Evolutionary conservation across 2,329 filamentous ascomycete genomes (phyloP).

Genomic region (Ophiostoma montium): DNA sequence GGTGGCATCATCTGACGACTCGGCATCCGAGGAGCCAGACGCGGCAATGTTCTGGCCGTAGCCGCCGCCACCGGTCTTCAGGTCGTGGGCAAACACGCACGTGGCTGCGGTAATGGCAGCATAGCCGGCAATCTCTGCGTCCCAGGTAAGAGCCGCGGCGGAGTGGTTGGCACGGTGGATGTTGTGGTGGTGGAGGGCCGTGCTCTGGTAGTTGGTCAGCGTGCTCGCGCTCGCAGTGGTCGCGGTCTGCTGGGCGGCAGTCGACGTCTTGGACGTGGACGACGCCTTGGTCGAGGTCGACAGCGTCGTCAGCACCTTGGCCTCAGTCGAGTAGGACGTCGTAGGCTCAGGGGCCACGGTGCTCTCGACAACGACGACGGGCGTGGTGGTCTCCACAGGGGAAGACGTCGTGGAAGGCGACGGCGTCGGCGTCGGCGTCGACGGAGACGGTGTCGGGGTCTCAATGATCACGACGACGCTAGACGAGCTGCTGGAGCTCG

Average conservation of each 20-base stretch:
- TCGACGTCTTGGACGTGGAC: slow-evolving; percentile 1
- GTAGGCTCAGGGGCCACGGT: neutral
- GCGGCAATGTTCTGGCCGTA: slow-evolving; percentile 93
- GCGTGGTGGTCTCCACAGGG: neutral
- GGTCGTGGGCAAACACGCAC: slow-evolving; percentile 64
- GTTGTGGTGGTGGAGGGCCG: slow-evolving; percentile 65
- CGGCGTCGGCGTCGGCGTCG: neutral
- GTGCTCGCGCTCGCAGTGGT: neutral
- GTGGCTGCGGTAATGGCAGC: slow-evolving; percentile 48
- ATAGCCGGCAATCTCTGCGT: slow-evolving; percentile 44
- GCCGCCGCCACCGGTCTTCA: slow-evolving; percentile 43
- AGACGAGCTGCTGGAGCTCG: neutral
- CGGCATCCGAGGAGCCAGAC: slow-evolving; percentile 28
- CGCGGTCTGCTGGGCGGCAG: neutral
- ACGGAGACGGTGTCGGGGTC: neutral
- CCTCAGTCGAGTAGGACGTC: neutral
- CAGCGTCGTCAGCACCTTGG: slow-evolving; percentile 2
- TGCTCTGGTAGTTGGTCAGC: slow-evolving; percentile 19
- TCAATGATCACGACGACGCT: neutral
- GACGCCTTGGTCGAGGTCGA: slow-evolving; percentile 3
- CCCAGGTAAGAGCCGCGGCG: slow-evolving; percentile 50
- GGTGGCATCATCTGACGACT: slow-evolving; percentile 32
- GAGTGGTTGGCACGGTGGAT: slow-evolving; percentile 74
- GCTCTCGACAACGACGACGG: neutral
- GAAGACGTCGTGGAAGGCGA: neutral